Percentiles rank a stretch among this genome's conserved stretches.
phyloP scores from a whole-genome alignment of 169 alveolate species.

The Miamiensis avidus region DNA sequence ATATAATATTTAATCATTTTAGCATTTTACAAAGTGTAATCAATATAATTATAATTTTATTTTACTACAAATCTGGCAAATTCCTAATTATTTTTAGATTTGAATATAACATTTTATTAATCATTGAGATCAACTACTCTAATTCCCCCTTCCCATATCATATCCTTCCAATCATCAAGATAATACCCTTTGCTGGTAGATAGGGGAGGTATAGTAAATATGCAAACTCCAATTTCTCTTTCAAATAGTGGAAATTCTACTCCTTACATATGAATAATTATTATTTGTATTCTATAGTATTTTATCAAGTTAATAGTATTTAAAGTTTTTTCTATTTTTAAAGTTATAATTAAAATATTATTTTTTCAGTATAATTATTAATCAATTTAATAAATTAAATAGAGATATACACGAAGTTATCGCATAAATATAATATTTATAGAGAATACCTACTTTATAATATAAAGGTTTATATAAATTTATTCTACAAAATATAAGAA shows the following conservation, averaged over 20 bases:
- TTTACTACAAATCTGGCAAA: conserved; percentile 20
- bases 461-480: no score
- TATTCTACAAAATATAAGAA: no score
- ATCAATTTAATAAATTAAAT: no score
- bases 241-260: neutral
- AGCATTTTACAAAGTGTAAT: conserved; percentile 8
- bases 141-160: conserved; percentile 35
- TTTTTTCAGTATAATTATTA: no score
- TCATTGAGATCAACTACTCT: neutral
- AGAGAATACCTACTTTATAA: no score
- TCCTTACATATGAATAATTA: neutral
- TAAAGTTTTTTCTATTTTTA: no score
- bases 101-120: neutral
- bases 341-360: no score
- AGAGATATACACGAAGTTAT: no score
- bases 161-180: conserved; percentile 29
- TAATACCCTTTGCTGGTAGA: conserved; percentile 24
- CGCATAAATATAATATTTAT: no score
- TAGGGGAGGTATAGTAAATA: conserved; percentile 23
- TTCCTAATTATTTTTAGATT: conserved; percentile 3
- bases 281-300: neutral
- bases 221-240: conserved; percentile 5
- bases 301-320: no score
- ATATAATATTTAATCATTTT: neutral
- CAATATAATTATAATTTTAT: conserved; percentile 4